These are phyloP conservation scores for Alnus rubra DNA, from an alignment of 306 rosid genomes.

Conservation along the genomic window DNA sequence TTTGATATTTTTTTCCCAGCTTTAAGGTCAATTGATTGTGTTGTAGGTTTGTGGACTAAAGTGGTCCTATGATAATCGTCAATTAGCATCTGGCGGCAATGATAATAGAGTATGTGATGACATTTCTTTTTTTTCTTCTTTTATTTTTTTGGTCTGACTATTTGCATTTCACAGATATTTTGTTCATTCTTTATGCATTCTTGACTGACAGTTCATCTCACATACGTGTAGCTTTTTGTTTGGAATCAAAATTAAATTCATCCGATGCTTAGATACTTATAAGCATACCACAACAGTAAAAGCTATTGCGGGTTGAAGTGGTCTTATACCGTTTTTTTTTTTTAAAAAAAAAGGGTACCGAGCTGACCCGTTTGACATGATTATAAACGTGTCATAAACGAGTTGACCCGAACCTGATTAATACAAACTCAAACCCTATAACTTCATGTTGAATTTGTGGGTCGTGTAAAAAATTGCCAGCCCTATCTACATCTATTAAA, in stretches of 20 bases:
- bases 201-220: slow-evolving; percentile 22
- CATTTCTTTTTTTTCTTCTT: slow-evolving; percentile 4
- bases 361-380: too few relatives aligned
- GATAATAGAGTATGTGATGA: slow-evolving; percentile 77
- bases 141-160: neutral
- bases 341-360: too few relatives aligned
- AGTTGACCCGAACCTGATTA: too few relatives aligned
- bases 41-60: slow-evolving; percentile 93
- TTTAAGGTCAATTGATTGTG: slow-evolving; percentile 26
- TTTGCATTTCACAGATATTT: slow-evolving; percentile 19
- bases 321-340: too few relatives aligned
- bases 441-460: too few relatives aligned
- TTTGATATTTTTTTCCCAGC: neutral
- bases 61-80: slow-evolving; percentile 96
- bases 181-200: slow-evolving; percentile 24
- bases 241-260: slow-evolving; percentile 98
- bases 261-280: slow-evolving; percentile 77
- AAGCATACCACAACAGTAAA: slow-evolving; percentile 98
- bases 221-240: slow-evolving; percentile 68
- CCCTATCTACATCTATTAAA: too few relatives aligned
- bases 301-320: slow-evolving; percentile 61
- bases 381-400: too few relatives aligned
- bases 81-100: slow-evolving; percentile 97
- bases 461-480: too few relatives aligned
- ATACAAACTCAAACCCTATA: too few relatives aligned